Evolutionary conservation across 371 early-diverging fungal genomes (phyloP).

Genomic region (Caulochytrium protostelioides): DNA sequence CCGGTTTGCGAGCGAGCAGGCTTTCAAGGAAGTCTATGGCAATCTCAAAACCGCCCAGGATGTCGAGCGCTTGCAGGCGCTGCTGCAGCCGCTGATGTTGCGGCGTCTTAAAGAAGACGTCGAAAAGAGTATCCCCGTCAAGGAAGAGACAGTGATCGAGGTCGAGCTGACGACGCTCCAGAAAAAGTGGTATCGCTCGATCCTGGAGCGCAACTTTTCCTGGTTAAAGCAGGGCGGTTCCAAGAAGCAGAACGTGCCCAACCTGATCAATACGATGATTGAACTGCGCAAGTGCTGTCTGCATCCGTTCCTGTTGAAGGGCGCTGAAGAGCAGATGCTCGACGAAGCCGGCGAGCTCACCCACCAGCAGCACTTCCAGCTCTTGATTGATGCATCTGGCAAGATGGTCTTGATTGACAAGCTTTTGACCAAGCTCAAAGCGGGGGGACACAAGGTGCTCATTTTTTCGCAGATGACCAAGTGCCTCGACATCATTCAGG

Average conservation of each 20-base stretch:
- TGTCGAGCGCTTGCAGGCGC: slow-evolving; percentile 42
- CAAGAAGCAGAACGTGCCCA: slow-evolving; percentile 33
- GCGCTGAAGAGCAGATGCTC: slow-evolving; percentile 67
- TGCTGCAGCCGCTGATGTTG: slow-evolving; percentile 52
- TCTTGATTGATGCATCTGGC: slow-evolving; percentile 63
- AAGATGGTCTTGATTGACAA: slow-evolving; percentile 76
- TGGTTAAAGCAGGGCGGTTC: slow-evolving; percentile 19
- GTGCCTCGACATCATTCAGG: slow-evolving; percentile 68
- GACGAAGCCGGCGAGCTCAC: slow-evolving; percentile 31
- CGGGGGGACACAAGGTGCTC: slow-evolving; percentile 69
- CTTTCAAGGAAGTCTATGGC: slow-evolving; percentile 55
- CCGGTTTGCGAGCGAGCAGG: slow-evolving; percentile 42
- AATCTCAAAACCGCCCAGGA: slow-evolving; percentile 50
- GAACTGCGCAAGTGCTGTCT: slow-evolving; percentile 72
- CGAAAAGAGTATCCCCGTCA: slow-evolving; percentile 58
- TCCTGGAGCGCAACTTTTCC: slow-evolving; percentile 64
- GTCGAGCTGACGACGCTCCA: slow-evolving; percentile 61
- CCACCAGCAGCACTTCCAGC: slow-evolving; percentile 43
- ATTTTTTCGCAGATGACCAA: slow-evolving; percentile 88
- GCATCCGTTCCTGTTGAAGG: slow-evolving; percentile 60
- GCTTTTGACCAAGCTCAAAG: slow-evolving; percentile 51
- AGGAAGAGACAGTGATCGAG: slow-evolving; percentile 78
- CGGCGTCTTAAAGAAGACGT: slow-evolving; percentile 67
- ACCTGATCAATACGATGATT: slow-evolving; percentile 35
- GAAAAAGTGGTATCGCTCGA: slow-evolving; percentile 71